Evolutionary conservation across 1,139 yeast species (phyloP).

Genomic region (Pneumocystis carinii): DNA sequence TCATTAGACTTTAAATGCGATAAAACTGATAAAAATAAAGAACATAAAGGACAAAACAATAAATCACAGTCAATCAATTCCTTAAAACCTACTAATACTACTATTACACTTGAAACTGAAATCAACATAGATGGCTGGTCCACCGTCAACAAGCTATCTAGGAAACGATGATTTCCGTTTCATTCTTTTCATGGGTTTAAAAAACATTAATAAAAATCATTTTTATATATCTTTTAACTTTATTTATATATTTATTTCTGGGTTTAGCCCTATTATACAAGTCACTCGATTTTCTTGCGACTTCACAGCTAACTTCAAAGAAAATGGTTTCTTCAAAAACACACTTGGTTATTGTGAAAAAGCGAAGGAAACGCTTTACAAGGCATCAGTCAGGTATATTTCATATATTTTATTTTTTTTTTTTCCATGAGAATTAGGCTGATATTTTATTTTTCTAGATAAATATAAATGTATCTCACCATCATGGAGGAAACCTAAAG

Average conservation of each 20-base stretch:
- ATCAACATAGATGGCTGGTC: conserved; percentile 46
- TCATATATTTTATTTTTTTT: conserved; percentile 53
- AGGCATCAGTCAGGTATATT: conserved; percentile 99
- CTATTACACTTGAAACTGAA: conserved; percentile 29
- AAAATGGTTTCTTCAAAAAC: neutral
- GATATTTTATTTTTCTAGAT: neutral
- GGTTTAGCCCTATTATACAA: neutral
- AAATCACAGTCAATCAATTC: conserved; percentile 12
- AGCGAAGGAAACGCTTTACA: conserved; percentile 97
- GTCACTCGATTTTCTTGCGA: too few relatives aligned
- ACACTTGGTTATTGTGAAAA: conserved; percentile 55
- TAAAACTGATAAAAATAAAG: neutral
- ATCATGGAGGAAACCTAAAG: conserved; percentile 99
- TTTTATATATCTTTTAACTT: neutral
- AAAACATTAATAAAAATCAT: neutral
- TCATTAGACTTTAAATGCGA: neutral
- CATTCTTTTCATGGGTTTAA: neutral
- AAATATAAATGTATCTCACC: conserved; percentile 18
- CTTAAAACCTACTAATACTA: conserved; percentile 19
- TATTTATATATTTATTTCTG: neutral
- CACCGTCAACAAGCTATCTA: conserved; percentile 36
- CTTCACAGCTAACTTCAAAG: neutral
- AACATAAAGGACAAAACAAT: neutral
- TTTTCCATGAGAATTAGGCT: neutral
- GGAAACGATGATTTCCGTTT: neutral